Percentiles rank a stretch among this genome's conserved stretches.
Evolutionary conservation across 176 grass and related monocot species (phyloP).

Genomic region (Triticum dicoccoides): DNA sequence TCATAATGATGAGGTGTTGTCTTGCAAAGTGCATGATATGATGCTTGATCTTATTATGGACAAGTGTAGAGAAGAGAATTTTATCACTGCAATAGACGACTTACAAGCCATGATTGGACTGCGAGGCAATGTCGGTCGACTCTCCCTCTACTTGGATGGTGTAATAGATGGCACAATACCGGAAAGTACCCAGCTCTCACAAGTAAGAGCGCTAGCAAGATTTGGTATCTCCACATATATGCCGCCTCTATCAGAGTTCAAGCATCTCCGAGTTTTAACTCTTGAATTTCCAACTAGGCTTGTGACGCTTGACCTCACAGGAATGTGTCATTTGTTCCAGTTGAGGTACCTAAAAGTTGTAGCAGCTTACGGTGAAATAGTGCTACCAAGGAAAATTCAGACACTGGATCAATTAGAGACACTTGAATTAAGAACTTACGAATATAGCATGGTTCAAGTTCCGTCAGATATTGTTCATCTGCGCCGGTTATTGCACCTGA

Average conservation of each 20-base stretch:
- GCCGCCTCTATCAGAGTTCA: background rate
- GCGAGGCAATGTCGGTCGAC: background rate
- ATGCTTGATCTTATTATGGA: constrained; percentile 31
- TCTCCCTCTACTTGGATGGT: background rate
- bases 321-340: background rate
- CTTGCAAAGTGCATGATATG: background rate
- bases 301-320: background rate
- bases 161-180: background rate
- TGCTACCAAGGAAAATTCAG: background rate
- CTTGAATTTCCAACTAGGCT: background rate
- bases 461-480: background rate
- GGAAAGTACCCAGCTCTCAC: background rate
- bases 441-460: background rate
- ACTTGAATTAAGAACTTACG: background rate
- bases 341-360: background rate
- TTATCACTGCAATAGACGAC: background rate
- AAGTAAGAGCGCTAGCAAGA: background rate
- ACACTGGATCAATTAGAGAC: background rate
- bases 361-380: background rate
- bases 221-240: background rate
- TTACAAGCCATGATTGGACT: background rate
- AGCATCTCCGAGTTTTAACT: background rate
- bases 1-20: background rate
- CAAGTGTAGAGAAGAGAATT: constrained; percentile 30
- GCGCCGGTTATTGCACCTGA: background rate